A percentile compares a stretch with the other conserved stretches of the same genome.
Evolutionary conservation across 805 yeast genomes (phyloP).

Genomic region (Schwanniomyces yamadae): DNA sequence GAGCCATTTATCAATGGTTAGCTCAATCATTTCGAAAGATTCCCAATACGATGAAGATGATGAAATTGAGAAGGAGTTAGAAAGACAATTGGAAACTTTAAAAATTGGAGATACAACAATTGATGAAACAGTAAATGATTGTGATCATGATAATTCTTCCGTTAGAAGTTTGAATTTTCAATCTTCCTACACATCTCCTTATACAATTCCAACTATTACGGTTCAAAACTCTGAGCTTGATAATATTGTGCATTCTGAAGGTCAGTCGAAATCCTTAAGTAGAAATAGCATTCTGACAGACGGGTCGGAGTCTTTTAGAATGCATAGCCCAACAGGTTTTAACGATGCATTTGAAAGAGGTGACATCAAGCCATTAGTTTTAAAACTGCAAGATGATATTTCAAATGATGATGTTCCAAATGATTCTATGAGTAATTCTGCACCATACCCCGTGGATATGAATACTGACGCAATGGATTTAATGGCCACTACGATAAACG

Average conservation of each 20-base stretch:
- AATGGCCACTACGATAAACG: not conserved
- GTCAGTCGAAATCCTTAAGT: not conserved
- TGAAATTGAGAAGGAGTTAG: slow-evolving; percentile 36
- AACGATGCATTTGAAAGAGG: slow-evolving; percentile 1
- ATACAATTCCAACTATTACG: slow-evolving; percentile 2
- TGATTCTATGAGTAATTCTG: no score
- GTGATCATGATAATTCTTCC: not conserved
- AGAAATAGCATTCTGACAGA: not conserved
- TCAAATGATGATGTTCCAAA: no score
- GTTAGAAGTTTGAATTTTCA: not conserved
- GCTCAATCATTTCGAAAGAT: slow-evolving; percentile 41
- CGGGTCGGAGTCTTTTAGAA: not conserved
- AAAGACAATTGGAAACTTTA: slow-evolving; percentile 36
- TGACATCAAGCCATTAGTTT: not conserved
- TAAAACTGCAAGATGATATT: not conserved
- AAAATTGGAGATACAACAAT: slow-evolving; percentile 18
- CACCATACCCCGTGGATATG: not conserved
- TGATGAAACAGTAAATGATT: not conserved
- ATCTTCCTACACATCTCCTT: not conserved
- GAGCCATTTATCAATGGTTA: slow-evolving; percentile 41
- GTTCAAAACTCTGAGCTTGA: slow-evolving; percentile 3
- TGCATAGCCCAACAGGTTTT: not conserved
- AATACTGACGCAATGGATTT: not conserved
- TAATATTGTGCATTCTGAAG: not conserved
- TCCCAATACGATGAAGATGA: slow-evolving; percentile 23